Evolutionary conservation across 352 stramenopile genomes (phyloP), one percentile per base, ranked within the genome.

Genomic region (Globisporangium iwayamae): DNA sequence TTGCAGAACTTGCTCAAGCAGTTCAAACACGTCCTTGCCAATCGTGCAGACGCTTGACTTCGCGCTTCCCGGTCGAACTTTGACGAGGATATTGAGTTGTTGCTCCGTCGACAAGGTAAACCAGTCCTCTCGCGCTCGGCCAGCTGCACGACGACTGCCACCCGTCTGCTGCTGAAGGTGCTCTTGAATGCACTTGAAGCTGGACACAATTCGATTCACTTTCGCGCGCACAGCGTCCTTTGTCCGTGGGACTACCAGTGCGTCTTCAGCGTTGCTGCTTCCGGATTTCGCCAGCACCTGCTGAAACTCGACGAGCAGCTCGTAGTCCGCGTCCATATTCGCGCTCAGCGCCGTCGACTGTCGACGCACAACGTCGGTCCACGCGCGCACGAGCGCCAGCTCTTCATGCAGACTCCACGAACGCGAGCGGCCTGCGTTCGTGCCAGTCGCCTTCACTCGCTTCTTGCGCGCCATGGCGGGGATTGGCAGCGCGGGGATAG

Each of bases 291-390:
- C n/a, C 50, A 56, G 30, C 25, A 28, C 28, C 32, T 38, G 50
- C 50, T 56, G 50, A 28, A 56, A 56, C 14, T 56, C 50, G 32
- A 56, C 30, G 14, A 56, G 10, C 4, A 56, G 50, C 28, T 10
- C 14, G 25, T 32, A 14, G 5, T 39, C 50, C 30, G 50, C 50
- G 28, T 25, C 28, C 28, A 39, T 47, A 7, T 20, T 28, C 25
- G 14, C n/a, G 7, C 16, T 5, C 14, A n/a, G 18, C 50, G n/a
- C 18, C 7, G 28, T 16, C 10, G 50, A 25, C 14, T 14, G 14
- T 5, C 10, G 10, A 20, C 14, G 50, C 13, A 20, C 14, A 14
- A 56, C 22, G 4, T 56, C 14, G 28, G 4, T 10, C 50, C 50
- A 56, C 28, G 50, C 50, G 28, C 28, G 28, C 50, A 56, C 14